These are phyloP conservation scores for Scedosporium dehoogii DNA, from an alignment of 2,329 filamentous ascomycete species.

Conservation along the genomic window DNA sequence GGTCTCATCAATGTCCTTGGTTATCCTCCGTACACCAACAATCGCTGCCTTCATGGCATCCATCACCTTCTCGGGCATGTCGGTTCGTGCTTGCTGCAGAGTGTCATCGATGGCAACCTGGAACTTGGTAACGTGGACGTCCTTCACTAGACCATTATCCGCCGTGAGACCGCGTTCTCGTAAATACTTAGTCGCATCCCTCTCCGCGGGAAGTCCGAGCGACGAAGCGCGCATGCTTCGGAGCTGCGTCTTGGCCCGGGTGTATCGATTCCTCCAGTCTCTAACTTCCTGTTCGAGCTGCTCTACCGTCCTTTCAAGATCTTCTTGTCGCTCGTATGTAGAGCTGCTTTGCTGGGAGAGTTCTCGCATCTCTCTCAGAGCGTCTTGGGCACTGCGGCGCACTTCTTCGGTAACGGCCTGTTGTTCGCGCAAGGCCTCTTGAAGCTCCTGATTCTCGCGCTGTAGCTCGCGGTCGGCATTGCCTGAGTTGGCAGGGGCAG, in stretches of 20 bases:
- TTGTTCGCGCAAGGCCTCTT: constrained; percentile 59
- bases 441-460: constrained; percentile 60
- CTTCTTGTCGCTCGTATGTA: constrained; percentile 72
- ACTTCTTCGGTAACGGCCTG: constrained; percentile 80
- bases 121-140: constrained; percentile 89
- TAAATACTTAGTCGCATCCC: constrained; percentile 58
- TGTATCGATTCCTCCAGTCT: constrained; percentile 85
- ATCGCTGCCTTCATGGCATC: constrained; percentile 84
- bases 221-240: constrained; percentile 73
- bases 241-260: constrained; percentile 77
- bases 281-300: constrained; percentile 73
- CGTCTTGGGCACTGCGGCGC: constrained; percentile 69
- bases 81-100: constrained; percentile 62
- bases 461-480: constrained; percentile 45
- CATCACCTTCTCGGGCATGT: constrained; percentile 65
- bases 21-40: constrained; percentile 72
- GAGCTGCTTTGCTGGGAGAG: constrained; percentile 72
- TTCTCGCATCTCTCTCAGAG: constrained; percentile 79
- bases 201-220: constrained; percentile 58
- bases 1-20: constrained; percentile 63
- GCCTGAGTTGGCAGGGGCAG: constrained; percentile 12
- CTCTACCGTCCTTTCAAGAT: constrained; percentile 64
- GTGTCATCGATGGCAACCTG: constrained; percentile 91
- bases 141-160: constrained; percentile 71
- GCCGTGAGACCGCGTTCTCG: constrained; percentile 59